A percentile compares a stretch with the other conserved stretches of the same genome.
phyloP scores from a whole-genome alignment of 371 early-diverging fungal genomes.

The Rhizopus delemar region DNA sequence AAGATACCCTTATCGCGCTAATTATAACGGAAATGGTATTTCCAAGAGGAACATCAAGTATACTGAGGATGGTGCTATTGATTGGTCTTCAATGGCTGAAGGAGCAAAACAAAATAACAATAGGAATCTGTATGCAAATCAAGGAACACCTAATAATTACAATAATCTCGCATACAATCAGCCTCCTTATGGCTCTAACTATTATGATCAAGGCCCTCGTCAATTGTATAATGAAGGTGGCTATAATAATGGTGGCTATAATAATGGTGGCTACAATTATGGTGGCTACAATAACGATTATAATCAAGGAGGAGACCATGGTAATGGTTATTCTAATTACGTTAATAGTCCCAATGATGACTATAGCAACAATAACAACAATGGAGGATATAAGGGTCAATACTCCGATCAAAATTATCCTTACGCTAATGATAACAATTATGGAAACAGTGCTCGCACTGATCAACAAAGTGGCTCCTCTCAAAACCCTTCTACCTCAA shows the following conservation, averaged over 20 bases:
- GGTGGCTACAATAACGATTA: not conserved
- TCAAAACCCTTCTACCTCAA: not conserved
- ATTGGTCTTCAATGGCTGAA: slow-evolving; percentile 74
- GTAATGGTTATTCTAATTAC: not conserved
- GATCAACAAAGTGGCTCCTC: not conserved
- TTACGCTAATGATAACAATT: not conserved
- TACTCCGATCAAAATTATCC: not conserved
- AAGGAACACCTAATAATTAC: not conserved
- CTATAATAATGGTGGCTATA: not conserved
- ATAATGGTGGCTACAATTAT: not conserved
- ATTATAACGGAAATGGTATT: slow-evolving; percentile 1
- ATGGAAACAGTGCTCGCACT: not conserved
- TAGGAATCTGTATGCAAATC: not conserved
- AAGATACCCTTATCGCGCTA: not conserved
- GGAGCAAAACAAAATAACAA: slow-evolving; percentile 30
- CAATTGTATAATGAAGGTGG: not conserved
- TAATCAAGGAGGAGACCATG: not conserved
- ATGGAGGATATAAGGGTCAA: not conserved
- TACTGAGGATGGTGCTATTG: slow-evolving; percentile 89
- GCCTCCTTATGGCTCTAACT: not conserved
- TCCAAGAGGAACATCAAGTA: not conserved
- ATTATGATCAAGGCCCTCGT: not conserved
- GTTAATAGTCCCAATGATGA: not conserved
- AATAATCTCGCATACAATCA: no score
- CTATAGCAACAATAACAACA: not conserved